A percentile compares a stretch with the other conserved stretches of the same genome.
These are phyloP conservation scores for Chrysanthemum makinoi DNA, from an alignment of 129 eudicot genomes.

Conservation along the genomic window DNA sequence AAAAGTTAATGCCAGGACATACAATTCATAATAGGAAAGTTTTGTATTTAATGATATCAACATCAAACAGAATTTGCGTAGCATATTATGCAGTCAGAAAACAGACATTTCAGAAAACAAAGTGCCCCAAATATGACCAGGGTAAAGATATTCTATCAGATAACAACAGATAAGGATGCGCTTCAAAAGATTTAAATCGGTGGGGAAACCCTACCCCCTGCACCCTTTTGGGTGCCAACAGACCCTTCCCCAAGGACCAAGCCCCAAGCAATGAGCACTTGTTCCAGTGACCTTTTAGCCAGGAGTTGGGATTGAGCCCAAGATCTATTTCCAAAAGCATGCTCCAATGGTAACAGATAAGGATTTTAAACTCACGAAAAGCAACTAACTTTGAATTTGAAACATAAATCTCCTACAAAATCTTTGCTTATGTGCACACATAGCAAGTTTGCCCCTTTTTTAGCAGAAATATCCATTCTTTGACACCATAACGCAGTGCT, in stretches of 20 bases:
- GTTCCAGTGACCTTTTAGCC: too few species aligned
- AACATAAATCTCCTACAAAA: not conserved
- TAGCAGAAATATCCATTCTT: not conserved
- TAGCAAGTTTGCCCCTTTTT: not conserved
- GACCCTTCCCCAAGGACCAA: too few species aligned
- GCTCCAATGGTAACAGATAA: not conserved
- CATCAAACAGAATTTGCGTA: not conserved
- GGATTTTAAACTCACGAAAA: conserved; percentile 5
- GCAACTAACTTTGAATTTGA: conserved; percentile 9
- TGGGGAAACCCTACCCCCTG: too few species aligned
- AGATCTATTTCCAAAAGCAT: too few species aligned
- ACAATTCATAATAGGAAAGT: conserved; percentile 4
- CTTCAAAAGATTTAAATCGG: too few species aligned
- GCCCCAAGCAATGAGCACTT: too few species aligned
- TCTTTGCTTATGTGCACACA: conserved; percentile 6
- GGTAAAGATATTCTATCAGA: not conserved
- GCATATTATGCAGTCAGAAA: conserved; percentile 20
- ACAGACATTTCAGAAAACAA: too few species aligned
- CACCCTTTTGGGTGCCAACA: too few species aligned
- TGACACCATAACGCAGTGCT: conserved; percentile 2
- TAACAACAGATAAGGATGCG: not conserved
- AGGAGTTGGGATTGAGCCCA: too few species aligned
- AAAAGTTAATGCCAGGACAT: conserved; percentile 23
- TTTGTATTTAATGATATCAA: not conserved
- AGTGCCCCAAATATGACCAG: not conserved